Evolutionary conservation across 169 alveolate genomes (phyloP).

Genomic region (Babesia gibsoni): DNA sequence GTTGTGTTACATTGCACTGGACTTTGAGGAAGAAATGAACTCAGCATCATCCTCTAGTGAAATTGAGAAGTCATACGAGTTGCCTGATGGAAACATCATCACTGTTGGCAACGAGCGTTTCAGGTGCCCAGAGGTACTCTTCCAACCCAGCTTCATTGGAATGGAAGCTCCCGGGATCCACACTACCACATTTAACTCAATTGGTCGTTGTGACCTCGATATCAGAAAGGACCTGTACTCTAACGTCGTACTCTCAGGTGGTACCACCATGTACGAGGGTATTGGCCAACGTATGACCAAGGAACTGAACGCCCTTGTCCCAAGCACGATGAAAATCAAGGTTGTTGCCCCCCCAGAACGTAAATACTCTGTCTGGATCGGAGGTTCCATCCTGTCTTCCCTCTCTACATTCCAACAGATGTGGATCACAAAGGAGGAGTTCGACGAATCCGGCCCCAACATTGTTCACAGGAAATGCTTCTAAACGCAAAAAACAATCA

Average conservation of each 20-base stretch:
- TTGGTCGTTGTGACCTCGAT: slow-evolving; percentile 95
- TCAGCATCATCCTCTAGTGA: slow-evolving; percentile 86
- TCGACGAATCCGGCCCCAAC: slow-evolving; percentile 97
- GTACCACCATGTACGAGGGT: slow-evolving; percentile 96
- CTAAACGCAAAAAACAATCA: slow-evolving; percentile 54
- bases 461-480: slow-evolving; percentile 98
- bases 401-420: slow-evolving; percentile 95
- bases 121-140: slow-evolving; percentile 97
- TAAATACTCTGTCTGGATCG: slow-evolving; percentile 98
- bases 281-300: slow-evolving; percentile 95
- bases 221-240: slow-evolving; percentile 93
- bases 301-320: slow-evolving; percentile 95
- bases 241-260: slow-evolving; percentile 96
- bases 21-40: slow-evolving; percentile 92
- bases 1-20: slow-evolving; percentile 93
- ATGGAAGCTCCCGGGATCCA: slow-evolving; percentile 95
- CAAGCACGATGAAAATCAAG: slow-evolving; percentile 95
- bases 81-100: slow-evolving; percentile 97
- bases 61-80: slow-evolving; percentile 93
- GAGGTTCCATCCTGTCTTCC: slow-evolving; percentile 96
- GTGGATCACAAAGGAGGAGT: slow-evolving; percentile 98
- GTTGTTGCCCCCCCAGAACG: slow-evolving; percentile 99
- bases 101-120: slow-evolving; percentile 94
- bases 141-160: slow-evolving; percentile 93
- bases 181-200: slow-evolving; percentile 92